Percentiles rank a stretch among this genome's conserved stretches.
Conservation (phyloP, 306 rosid species). For the Cucumis hystrix region DNA sequence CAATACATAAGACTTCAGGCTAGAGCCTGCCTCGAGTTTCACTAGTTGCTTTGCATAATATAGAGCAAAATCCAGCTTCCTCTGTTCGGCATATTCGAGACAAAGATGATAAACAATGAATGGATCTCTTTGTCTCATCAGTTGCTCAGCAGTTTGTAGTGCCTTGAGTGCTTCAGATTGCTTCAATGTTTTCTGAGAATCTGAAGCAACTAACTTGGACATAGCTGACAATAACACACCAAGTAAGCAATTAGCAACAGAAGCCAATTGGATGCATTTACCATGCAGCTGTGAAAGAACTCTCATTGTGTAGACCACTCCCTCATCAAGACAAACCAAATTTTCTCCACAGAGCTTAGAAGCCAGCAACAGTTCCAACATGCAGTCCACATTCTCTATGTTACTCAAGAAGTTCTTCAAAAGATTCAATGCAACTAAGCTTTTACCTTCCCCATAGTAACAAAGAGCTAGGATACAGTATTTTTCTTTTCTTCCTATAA, state of each 20-base stretch:
- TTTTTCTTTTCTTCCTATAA: slow-evolving; percentile 44
- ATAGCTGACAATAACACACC: slow-evolving; percentile 57
- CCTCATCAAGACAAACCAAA: slow-evolving; percentile 41
- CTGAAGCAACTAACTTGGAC: slow-evolving; percentile 42
- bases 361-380: slow-evolving; percentile 46
- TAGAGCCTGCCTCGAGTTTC: slow-evolving; percentile 67
- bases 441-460: slow-evolving; percentile 55
- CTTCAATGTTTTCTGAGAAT: slow-evolving; percentile 45
- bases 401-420: slow-evolving; percentile 48
- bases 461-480: slow-evolving; percentile 53
- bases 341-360: slow-evolving; percentile 74
- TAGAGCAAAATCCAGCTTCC: slow-evolving; percentile 56
- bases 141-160: slow-evolving; percentile 41
- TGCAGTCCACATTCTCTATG: slow-evolving; percentile 36
- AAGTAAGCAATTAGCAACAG: slow-evolving; percentile 51
- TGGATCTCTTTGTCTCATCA: slow-evolving; percentile 50
- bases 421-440: slow-evolving; percentile 58
- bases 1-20: slow-evolving; percentile 33
- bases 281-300: slow-evolving; percentile 41
- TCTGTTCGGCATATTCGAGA: slow-evolving; percentile 80
- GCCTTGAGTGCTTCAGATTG: slow-evolving; percentile 58
- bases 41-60: slow-evolving; percentile 51
- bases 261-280: slow-evolving; percentile 40
- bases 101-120: slow-evolving; percentile 56
- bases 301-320: slow-evolving; percentile 35